Percentiles rank a stretch among this genome's conserved stretches.
Conservation (phyloP, 768 basidiomycete species). For the Phylloporus arenicola region DNA sequence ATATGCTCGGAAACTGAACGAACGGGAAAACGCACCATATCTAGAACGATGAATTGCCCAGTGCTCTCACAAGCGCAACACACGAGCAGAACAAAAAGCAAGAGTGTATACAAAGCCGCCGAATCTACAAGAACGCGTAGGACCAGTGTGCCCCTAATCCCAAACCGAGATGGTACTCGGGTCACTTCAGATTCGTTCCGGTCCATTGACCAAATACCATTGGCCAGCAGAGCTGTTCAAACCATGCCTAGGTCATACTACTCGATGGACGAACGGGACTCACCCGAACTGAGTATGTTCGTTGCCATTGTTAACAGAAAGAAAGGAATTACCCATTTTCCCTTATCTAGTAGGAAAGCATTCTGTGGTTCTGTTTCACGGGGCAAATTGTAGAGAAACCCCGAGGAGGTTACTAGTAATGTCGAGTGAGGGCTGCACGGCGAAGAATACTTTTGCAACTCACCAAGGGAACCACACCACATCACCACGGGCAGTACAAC, state of each 20-base stretch:
- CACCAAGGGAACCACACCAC: conserved; percentile 18
- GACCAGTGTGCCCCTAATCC: conserved; percentile 3
- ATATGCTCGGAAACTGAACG: too few species aligned
- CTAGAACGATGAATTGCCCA: conserved; percentile 12
- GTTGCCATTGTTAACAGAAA: conserved; percentile 18
- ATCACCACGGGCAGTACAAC: conserved; percentile 11
- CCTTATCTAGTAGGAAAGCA: neutral
- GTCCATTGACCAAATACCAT: conserved; percentile 14
- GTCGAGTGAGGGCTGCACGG: neutral
- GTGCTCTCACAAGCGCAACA: conserved; percentile 7
- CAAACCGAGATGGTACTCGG: conserved; percentile 8
- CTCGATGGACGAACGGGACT: neutral
- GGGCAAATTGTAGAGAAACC: conserved; percentile 3
- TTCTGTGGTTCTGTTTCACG: neutral
- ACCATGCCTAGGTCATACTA: neutral
- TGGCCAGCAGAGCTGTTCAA: conserved; percentile 9
- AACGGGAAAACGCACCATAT: conserved; percentile 14
- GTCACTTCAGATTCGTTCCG: conserved; percentile 4
- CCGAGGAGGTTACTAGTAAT: conserved; percentile 8
- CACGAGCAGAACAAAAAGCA: conserved; percentile 10
- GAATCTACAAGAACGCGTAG: conserved; percentile 17
- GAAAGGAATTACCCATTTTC: conserved; percentile 13
- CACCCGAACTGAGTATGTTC: conserved; percentile 19
- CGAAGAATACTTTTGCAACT: neutral
- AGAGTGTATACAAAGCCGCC: conserved; percentile 10